These are phyloP conservation scores for Fusarium compactum DNA, from an alignment of 2,329 filamentous ascomycete species.

Conservation along the genomic window DNA sequence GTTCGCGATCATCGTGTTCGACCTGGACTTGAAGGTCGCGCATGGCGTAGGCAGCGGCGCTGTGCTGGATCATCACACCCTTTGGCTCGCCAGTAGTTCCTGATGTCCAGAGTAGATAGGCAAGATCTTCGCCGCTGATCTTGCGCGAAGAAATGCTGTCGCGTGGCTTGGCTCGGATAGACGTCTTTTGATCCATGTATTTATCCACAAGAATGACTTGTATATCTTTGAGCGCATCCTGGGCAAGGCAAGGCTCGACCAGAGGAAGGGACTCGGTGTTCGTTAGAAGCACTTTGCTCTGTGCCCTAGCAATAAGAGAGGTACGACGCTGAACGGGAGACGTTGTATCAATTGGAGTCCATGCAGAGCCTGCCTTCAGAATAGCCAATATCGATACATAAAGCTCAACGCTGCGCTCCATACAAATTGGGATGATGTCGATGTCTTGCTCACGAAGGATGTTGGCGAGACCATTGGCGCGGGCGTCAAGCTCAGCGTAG, in stretches of 20 bases:
- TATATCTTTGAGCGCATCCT: conserved; percentile 4
- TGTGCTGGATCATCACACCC: conserved; percentile 33
- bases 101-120: conserved; percentile 27
- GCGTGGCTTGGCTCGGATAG: not conserved
- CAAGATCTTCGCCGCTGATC: not conserved
- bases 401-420: conserved; percentile 19
- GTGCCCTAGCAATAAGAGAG: conserved; percentile 25
- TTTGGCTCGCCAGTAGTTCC: conserved; percentile 28
- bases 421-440: conserved; percentile 21
- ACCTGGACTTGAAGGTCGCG: conserved; percentile 25
- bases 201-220: conserved; percentile 21
- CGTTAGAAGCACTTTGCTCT: conserved; percentile 15
- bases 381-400: conserved; percentile 29
- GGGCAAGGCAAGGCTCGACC: conserved; percentile 8
- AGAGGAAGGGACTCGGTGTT: conserved; percentile 16
- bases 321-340: conserved; percentile 26
- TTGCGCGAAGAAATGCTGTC: not conserved
- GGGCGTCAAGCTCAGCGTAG: conserved; percentile 22
- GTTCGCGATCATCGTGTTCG: conserved; percentile 15
- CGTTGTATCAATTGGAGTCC: conserved; percentile 27
- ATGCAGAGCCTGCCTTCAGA: conserved; percentile 26
- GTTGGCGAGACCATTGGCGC: conserved; percentile 20
- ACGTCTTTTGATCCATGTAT: not conserved
- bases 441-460: conserved; percentile 17
- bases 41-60: conserved; percentile 23